Evolutionary conservation across 495 filamentous ascomycete genomes (phyloP).

Genomic region (Lasiosphaeriaceae sp.): DNA sequence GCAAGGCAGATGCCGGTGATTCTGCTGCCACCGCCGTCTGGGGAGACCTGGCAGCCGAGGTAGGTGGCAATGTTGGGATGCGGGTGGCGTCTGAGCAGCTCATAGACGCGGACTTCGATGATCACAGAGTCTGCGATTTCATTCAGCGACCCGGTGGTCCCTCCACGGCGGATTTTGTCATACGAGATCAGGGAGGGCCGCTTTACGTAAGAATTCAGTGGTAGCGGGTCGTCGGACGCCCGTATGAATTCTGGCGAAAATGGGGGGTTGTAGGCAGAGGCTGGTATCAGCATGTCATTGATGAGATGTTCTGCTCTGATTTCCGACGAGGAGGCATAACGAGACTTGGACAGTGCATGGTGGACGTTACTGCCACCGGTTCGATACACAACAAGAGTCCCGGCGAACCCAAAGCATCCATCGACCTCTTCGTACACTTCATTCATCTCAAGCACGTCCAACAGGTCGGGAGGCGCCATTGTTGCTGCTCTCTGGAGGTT

Average conservation of each 20-base stretch:
- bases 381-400: background rate
- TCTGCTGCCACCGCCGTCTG: too few relatives aligned
- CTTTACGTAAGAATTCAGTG: background rate
- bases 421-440: background rate
- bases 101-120: background rate
- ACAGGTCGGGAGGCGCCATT: too few relatives aligned
- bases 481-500: too few relatives aligned
- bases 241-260: background rate
- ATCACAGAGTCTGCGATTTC: background rate
- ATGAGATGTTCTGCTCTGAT: background rate
- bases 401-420: background rate
- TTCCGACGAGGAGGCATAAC: background rate
- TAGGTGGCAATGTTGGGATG: slow-evolving; percentile 3
- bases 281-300: background rate
- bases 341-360: background rate
- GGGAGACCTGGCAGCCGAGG: background rate
- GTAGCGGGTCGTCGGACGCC: background rate
- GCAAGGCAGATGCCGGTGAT: slow-evolving; percentile 8
- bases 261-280: background rate
- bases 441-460: background rate
- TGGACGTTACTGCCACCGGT: background rate
- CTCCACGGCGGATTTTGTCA: too few relatives aligned
- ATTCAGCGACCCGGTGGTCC: background rate
- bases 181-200: background rate
- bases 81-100: background rate